These are phyloP conservation scores for Pseudogymnoascus sp. DNA, from an alignment of 2,329 filamentous ascomycete genomes.

Conservation along the genomic window DNA sequence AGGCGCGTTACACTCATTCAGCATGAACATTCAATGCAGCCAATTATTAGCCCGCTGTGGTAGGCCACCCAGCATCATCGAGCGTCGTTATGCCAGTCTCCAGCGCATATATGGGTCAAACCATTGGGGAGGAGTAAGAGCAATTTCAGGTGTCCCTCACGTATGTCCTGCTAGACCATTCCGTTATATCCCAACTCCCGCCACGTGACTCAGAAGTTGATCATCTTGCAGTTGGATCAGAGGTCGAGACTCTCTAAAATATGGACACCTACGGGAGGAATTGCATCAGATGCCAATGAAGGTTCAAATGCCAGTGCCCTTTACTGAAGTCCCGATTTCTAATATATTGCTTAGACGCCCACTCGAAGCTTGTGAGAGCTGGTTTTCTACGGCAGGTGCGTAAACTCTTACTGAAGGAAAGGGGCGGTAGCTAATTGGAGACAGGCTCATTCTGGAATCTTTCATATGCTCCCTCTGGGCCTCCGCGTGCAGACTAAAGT, in stretches of 20 bases:
- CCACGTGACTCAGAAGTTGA: slow-evolving; percentile 13
- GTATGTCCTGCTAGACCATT: not conserved
- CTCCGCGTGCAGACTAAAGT: slow-evolving; percentile 82
- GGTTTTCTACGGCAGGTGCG: slow-evolving; percentile 65
- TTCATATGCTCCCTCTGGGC: slow-evolving; percentile 83
- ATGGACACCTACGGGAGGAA: slow-evolving; percentile 71
- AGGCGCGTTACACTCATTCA: not conserved
- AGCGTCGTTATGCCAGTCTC: not conserved
- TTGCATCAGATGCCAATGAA: slow-evolving; percentile 48
- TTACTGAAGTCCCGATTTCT: not conserved
- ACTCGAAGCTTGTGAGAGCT: slow-evolving; percentile 58
- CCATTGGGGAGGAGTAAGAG: not conserved
- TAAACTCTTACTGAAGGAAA: slow-evolving; percentile 3
- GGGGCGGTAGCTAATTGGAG: not conserved
- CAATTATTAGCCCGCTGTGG: not conserved
- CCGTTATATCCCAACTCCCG: not conserved
- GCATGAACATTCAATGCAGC: not conserved
- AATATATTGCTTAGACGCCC: slow-evolving; percentile 41
- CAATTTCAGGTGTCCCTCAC: not conserved
- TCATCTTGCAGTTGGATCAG: slow-evolving; percentile 39
- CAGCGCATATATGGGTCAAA: not conserved
- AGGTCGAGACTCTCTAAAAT: slow-evolving; percentile 59
- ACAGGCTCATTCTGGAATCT: slow-evolving; percentile 78
- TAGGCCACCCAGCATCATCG: not conserved
- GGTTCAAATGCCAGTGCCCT: slow-evolving; percentile 28